Evolutionary conservation across 169 alveolate species (phyloP), one percentile per base, ranked within the genome.

Genomic region (Theileria annulata): DNA sequence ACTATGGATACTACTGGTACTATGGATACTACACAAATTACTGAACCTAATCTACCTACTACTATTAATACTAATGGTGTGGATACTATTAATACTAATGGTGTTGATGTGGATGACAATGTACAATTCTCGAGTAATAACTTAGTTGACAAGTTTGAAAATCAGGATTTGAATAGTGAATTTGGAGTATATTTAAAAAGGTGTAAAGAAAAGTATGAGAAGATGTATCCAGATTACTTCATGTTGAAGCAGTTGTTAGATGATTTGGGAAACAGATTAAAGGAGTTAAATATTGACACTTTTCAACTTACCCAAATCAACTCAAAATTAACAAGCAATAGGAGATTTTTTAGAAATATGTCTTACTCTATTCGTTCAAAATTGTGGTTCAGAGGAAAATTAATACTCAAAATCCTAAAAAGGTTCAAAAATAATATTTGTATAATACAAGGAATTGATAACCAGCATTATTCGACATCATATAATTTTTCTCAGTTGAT

Each of bases 381-480:
- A 19, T 42, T 15, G 4, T 12, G n/a, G 3, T 42, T 42, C 9
- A 37, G 75, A 33, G 13, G 33, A 21, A 10, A 47, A n/a, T 66
- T 28, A 2, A 47, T 80, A 0, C 6, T 21, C 15, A 35, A 3
- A 28, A 13, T 80, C 0, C 6, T 25, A 9, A 5, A 2, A 19
- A 54, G 77, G 21, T 15, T 64, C 15, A 1, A 21, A 10, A n/a
- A 71, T 12, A 31, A 28, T 9, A 81, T 80, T 12, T 63, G 76
- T 21, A 66, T 51, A 35, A 66, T 80, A 0, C 54, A 71, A 6
- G 87, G 87, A 4, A 2, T n/a, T 13, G 87, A 80, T 64, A 49
- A 37, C 64, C 27, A 27, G 21, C 30, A 35, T 15, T 80, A 80
- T 35, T 35, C 47, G 8, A 35, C 47, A 3, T 3, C 8, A 3